Percentiles rank a stretch among this genome's conserved stretches.
These are phyloP conservation scores for Carallia brachiata DNA, from an alignment of 345 rosid genomes.

Conservation along the genomic window DNA sequence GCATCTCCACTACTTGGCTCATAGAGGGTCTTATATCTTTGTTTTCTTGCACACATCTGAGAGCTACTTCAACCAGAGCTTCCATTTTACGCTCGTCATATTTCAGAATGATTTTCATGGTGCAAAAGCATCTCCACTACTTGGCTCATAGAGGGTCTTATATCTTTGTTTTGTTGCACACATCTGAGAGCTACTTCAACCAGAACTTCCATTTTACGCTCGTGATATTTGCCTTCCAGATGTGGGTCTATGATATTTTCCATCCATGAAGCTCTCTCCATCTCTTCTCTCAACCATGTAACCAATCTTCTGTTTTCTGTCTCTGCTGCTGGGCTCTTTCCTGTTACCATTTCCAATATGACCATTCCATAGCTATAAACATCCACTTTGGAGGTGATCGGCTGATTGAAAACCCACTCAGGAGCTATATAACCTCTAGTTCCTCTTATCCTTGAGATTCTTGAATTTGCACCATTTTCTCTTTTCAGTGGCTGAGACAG, in stretches of 20 bases:
- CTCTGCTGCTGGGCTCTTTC: constrained; percentile 4
- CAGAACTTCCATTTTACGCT: constrained; percentile 4
- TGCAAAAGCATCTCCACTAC: constrained; percentile 28
- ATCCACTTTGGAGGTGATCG: constrained; percentile 19
- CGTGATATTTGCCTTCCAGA: constrained; percentile 10
- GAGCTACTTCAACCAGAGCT: constrained; percentile 22
- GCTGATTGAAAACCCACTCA: constrained; percentile 10
- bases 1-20: constrained; percentile 31
- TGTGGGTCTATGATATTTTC: constrained; percentile 23
- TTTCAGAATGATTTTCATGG: too few relatives aligned
- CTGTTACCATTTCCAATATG: constrained; percentile 15
- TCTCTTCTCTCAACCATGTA: constrained; percentile 13
- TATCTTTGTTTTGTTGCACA: constrained; percentile 22
- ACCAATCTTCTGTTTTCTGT: neutral
- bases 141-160: constrained; percentile 31
- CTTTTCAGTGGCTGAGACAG: constrained; percentile 4
- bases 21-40: constrained; percentile 31
- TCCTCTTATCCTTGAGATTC: constrained; percentile 10
- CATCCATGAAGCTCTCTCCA: constrained; percentile 8
- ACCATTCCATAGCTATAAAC: constrained; percentile 18
- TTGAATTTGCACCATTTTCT: neutral
- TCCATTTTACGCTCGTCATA: constrained; percentile 2
- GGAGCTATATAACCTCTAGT: constrained; percentile 14
- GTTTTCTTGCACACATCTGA: constrained; percentile 25
- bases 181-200: constrained; percentile 27